These are phyloP conservation scores for Monosporascus ibericus DNA, from an alignment of 2,329 filamentous ascomycete species.

Conservation along the genomic window DNA sequence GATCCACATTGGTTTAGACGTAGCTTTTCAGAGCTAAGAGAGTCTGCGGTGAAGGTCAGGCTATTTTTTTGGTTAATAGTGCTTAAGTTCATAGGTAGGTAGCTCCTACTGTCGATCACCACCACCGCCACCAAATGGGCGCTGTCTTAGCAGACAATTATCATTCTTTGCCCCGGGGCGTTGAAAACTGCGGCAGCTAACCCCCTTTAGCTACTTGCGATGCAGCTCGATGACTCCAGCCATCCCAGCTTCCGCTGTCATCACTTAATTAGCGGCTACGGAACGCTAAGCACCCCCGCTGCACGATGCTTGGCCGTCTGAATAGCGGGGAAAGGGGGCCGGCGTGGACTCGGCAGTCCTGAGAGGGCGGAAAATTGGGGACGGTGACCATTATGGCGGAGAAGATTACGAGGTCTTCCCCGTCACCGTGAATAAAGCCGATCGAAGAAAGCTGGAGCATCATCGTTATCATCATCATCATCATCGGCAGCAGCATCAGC, in stretches of 20 bases:
- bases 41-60: not conserved
- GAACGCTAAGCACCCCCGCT: not conserved
- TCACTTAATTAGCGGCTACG: not conserved
- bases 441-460: too few relatives aligned
- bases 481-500: too few relatives aligned
- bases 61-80: too few relatives aligned
- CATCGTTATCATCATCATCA: too few relatives aligned
- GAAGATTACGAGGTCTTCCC: too few relatives aligned
- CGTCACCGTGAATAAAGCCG: too few relatives aligned
- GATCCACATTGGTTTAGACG: not conserved
- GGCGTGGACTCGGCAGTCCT: not conserved
- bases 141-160: too few relatives aligned
- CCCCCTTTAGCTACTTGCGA: not conserved
- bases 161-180: not conserved
- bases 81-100: too few relatives aligned
- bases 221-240: not conserved
- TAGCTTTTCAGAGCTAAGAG: not conserved
- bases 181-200: not conserved
- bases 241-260: not conserved
- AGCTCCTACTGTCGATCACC: too few relatives aligned
- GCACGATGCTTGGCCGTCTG: not conserved
- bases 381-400: too few relatives aligned
- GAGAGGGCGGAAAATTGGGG: too few relatives aligned
- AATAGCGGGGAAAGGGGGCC: not conserved
- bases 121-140: too few relatives aligned